Evolutionary conservation across 164 flowering plant species (phyloP), one percentile per base, ranked within the genome.

Genomic region (Nymphaea thermarum): DNA sequence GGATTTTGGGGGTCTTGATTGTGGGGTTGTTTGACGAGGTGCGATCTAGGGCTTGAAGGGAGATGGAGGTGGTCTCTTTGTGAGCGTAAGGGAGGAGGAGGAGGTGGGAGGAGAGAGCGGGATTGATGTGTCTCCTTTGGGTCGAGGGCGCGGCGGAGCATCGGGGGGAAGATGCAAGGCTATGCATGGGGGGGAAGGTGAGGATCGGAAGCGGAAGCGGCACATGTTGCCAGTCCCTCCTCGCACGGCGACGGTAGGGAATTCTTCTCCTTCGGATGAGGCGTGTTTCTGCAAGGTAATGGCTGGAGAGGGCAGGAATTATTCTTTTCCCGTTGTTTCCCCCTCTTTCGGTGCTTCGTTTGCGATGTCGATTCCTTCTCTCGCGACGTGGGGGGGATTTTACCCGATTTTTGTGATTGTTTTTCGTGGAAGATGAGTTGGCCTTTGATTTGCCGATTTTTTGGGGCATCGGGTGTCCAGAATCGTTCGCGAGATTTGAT

Each of bases 151-250:
- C 64, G 79, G 74, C 60, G 65, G 63, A 6, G 67, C 55, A 67
- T 66, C 67, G 43, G 36, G 76, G 82, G 69, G 81, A 82, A 78
- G 82, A 84, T 85, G 88, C 82, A 72, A 81, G 84, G 81, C 76
- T 81, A 80, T 86, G 88, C 88, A 82, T 86, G 88, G 85, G 84
- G 74, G 75, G 78, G 80, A 72, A 75, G 81, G 80, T 81, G 88
- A 82, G 78, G 80, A 77, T 71, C 67, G 82, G 83, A 74, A 78
- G 75, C 75, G 79, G 78, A 70, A 76, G 67, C 83, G 75, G 87
- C 90, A 85, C 85, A 88, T 88, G 94, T 83, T 77, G 84, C 71
- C 87, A 47, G 91, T 78, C 76, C 82, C 82, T 44, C 47, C 82
- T 42, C 79, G 74, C 70, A 73, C 73, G 67, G 74, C 77, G 64